Conservation (phyloP, 139 green algal species). For the Parachlorella kessleri region DNA sequence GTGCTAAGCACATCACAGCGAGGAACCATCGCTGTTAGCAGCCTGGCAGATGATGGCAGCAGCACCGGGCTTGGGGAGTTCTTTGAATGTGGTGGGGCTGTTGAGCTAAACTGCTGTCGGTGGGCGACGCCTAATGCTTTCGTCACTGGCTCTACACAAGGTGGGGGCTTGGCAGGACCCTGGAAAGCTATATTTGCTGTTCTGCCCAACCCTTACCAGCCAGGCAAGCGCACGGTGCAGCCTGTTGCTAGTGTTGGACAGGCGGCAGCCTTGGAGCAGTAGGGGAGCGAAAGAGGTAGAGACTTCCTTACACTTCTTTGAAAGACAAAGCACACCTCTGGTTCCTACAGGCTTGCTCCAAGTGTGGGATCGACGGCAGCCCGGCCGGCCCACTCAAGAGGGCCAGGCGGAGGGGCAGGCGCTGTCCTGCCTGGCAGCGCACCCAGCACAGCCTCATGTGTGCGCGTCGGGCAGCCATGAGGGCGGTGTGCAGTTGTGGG, state of each 20-base stretch:
- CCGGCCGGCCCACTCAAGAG: not conserved
- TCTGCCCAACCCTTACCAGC: no score
- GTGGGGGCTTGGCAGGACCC: no score
- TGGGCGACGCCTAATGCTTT: conserved; percentile 8
- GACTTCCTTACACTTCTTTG: no score
- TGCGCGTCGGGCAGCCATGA: not conserved
- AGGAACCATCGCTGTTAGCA: no score
- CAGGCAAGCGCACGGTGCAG: no score
- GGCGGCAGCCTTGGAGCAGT: no score
- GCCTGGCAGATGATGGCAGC: not conserved
- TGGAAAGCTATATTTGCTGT: no score
- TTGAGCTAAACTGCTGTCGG: not conserved
- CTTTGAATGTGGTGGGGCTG: not conserved
- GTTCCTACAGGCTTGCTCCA: conserved; percentile 20
- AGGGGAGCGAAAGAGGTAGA: no score
- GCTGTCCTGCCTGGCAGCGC: not conserved
- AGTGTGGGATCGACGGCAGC: conserved; percentile 19
- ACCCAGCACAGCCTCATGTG: not conserved
- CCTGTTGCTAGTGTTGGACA: no score
- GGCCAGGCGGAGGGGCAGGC: not conserved
- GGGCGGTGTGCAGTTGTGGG: not conserved
- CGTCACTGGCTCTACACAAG: conserved; percentile 17
- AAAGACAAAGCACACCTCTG: no score
- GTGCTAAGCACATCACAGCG: no score
- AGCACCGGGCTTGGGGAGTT: not conserved